Conservation (phyloP, 768 basidiomycete species). For the Suillus cothurnatus region DNA sequence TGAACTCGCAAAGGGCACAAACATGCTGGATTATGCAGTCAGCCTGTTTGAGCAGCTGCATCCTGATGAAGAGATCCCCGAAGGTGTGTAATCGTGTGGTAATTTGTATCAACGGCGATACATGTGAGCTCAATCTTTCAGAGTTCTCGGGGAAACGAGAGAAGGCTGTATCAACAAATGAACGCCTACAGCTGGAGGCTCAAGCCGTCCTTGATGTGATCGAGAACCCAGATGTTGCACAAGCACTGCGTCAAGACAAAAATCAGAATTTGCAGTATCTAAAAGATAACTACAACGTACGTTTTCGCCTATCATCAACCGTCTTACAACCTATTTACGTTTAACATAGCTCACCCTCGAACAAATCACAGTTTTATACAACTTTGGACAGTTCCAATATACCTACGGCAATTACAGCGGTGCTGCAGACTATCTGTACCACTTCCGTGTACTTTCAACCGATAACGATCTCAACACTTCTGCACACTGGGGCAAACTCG, state of each 20-base stretch:
- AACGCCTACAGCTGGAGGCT: constrained; percentile 85
- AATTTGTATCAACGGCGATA: not conserved
- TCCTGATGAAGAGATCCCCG: constrained; percentile 67
- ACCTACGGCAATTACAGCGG: constrained; percentile 97
- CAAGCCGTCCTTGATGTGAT: constrained; percentile 95
- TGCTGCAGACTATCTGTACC: constrained; percentile 97
- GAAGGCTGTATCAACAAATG: constrained; percentile 80
- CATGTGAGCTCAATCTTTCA: constrained; percentile 30
- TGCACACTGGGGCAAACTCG: constrained; percentile 98
- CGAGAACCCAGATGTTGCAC: constrained; percentile 94
- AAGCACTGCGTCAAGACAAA: constrained; percentile 93
- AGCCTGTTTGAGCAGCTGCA: constrained; percentile 78
- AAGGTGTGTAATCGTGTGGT: constrained; percentile 47
- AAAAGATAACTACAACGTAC: constrained; percentile 88
- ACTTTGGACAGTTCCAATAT: constrained; percentile 98
- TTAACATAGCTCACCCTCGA: constrained; percentile 80
- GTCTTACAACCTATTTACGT: constrained; percentile 9
- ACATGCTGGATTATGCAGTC: constrained; percentile 96
- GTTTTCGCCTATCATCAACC: constrained; percentile 27
- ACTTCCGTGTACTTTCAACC: constrained; percentile 96
- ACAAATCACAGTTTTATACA: constrained; percentile 94
- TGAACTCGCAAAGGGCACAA: constrained; percentile 96
- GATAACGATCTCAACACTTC: constrained; percentile 92
- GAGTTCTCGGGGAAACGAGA: constrained; percentile 86
- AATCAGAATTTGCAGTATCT: constrained; percentile 94